Conservation (phyloP, 352 stramenopile species). For the Phytophthora quininea region DNA sequence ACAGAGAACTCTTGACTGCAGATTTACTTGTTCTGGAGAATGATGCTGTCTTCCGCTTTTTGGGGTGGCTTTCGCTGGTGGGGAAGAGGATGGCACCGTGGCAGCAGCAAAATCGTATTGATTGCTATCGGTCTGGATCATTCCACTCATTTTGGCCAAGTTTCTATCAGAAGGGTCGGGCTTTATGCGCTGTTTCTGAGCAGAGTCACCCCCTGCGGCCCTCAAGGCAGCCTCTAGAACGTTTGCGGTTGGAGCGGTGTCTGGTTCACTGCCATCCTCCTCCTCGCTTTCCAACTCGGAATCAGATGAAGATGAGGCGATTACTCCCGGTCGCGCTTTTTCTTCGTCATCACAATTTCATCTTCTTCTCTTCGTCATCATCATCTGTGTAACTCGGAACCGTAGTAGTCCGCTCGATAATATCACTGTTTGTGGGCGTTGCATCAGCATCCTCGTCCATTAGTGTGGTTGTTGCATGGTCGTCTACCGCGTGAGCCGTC, state of each 20-base stretch:
- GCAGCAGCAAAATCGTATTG: background rate
- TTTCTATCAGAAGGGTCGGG: background rate
- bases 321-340: constrained; percentile 16
- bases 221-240: constrained; percentile 66
- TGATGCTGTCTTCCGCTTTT: constrained; percentile 25
- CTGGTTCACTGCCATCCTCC: constrained; percentile 1
- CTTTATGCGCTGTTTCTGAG: constrained; percentile 1
- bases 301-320: constrained; percentile 37
- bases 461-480: no score
- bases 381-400: constrained; percentile 29
- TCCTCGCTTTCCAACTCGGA: constrained; percentile 39
- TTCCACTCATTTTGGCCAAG: background rate
- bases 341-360: constrained; percentile 13
- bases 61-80: constrained; percentile 16
- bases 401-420: constrained; percentile 26
- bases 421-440: constrained; percentile 22
- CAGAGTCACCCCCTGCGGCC: constrained; percentile 33
- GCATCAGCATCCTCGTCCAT: no score
- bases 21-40: constrained; percentile 10
- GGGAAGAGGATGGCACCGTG: constrained; percentile 1
- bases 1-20: constrained; percentile 58
- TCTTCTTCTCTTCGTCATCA: constrained; percentile 26
- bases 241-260: constrained; percentile 30
- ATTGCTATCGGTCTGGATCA: background rate
- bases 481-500: no score